A percentile compares a stretch with the other conserved stretches of the same genome.
Conservation (phyloP, 108 stramenopile species). For the Skeletonema grethae region DNA sequence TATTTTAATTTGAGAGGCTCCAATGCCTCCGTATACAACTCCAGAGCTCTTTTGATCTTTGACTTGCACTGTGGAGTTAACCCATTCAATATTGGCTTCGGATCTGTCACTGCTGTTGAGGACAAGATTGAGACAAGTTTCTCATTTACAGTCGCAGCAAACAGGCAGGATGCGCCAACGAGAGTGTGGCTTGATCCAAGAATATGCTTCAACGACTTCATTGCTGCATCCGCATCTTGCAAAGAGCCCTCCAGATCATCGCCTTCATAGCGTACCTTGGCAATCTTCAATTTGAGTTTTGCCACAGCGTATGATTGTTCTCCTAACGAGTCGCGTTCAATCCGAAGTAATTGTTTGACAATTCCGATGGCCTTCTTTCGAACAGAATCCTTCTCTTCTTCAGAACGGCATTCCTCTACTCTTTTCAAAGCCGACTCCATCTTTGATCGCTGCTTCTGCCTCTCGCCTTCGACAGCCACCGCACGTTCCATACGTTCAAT, state of each 20-base stretch:
- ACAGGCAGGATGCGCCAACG: constrained; percentile 33
- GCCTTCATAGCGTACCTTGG: constrained; percentile 36
- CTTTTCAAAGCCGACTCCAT: constrained; percentile 26
- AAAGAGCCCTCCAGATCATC: constrained; percentile 39
- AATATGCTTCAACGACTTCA: constrained; percentile 16
- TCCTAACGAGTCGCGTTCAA: constrained; percentile 44
- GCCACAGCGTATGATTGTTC: constrained; percentile 39
- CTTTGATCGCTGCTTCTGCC: not conserved
- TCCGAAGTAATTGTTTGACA: constrained; percentile 19
- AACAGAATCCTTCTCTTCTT: constrained; percentile 18
- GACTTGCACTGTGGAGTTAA: constrained; percentile 29
- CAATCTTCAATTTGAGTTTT: constrained; percentile 35
- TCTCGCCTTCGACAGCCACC: constrained; percentile 14
- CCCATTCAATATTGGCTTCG: not conserved
- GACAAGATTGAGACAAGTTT: constrained; percentile 16
- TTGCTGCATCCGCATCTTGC: constrained; percentile 32
- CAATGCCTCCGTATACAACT: constrained; percentile 39
- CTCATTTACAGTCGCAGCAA: constrained; percentile 41
- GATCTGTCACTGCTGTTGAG: not conserved
- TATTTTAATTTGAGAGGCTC: constrained; percentile 38
- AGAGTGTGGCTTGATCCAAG: constrained; percentile 35
- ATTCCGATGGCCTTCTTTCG: constrained; percentile 22
- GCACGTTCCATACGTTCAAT: constrained; percentile 32
- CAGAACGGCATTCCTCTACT: not conserved
- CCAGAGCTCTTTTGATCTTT: constrained; percentile 38